Conservation (phyloP, 805 yeast species). For the Wickerhamiella qilinensis region DNA sequence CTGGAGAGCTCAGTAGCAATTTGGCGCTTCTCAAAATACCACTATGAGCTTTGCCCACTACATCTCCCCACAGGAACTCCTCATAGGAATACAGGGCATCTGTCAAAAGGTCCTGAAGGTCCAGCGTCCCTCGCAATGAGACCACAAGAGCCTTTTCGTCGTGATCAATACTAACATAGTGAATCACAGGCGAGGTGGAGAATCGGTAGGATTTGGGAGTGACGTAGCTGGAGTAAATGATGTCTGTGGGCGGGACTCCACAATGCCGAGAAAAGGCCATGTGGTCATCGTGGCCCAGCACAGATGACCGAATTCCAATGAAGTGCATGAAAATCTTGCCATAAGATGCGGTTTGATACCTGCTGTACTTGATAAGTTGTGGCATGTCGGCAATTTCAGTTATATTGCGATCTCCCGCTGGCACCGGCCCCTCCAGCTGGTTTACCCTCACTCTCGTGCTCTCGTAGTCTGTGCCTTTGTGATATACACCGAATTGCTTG, state of each 20-base stretch:
- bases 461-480: too few relatives aligned
- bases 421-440: not conserved
- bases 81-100: constrained; percentile 21
- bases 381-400: not conserved
- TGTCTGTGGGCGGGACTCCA: constrained; percentile 18
- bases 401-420: not conserved
- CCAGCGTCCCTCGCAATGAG: constrained; percentile 22
- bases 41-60: constrained; percentile 18
- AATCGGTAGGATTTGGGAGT: constrained; percentile 13
- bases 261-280: constrained; percentile 21
- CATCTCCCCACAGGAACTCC: constrained; percentile 18
- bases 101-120: constrained; percentile 21
- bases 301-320: constrained; percentile 16
- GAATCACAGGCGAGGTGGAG: constrained; percentile 19
- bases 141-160: constrained; percentile 20
- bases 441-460: too few relatives aligned
- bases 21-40: constrained; percentile 21
- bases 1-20: constrained; percentile 1
- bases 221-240: constrained; percentile 18
- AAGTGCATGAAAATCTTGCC: constrained; percentile 21
- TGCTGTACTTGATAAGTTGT: not conserved
- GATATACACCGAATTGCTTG: not conserved
- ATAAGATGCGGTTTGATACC: constrained; percentile 18
- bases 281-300: constrained; percentile 19
- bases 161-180: constrained; percentile 16